Percentiles rank a stretch among this genome's conserved stretches.
These are phyloP conservation scores for Adiantum capillusveneris DNA, from an alignment of 75 land plant species.

Conservation along the genomic window DNA sequence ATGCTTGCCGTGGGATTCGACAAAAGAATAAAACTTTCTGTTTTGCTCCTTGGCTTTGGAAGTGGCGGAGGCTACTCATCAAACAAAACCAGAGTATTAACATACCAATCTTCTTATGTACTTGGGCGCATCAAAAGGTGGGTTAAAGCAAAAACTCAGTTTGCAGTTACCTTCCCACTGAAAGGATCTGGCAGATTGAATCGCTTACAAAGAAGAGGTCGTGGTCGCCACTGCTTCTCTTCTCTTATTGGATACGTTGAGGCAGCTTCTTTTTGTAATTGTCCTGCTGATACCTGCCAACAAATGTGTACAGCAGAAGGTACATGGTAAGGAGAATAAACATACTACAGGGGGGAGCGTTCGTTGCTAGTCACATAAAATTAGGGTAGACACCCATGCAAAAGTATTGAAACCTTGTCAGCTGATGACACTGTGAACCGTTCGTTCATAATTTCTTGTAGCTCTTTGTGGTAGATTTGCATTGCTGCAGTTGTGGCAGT, in stretches of 20 bases:
- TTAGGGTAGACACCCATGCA: too few relatives aligned
- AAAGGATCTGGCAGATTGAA: conserved; percentile 89
- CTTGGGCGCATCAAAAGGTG: too few relatives aligned
- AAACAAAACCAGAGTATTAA: conserved; percentile 4
- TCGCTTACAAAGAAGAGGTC: conserved; percentile 89
- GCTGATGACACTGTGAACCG: conserved; percentile 25
- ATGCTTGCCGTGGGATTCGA: conserved; percentile 30
- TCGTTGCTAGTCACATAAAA: too few relatives aligned
- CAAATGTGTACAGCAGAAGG: too few relatives aligned
- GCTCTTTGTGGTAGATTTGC: conserved; percentile 6
- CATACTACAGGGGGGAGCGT: too few relatives aligned
- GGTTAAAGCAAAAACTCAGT: too few relatives aligned
- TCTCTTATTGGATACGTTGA: conserved; percentile 54
- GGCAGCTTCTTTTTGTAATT: too few relatives aligned
- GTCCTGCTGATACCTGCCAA: too few relatives aligned
- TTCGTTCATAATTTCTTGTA: conserved; percentile 20
- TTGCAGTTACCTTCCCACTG: conserved; percentile 82
- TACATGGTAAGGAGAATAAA: too few relatives aligned
- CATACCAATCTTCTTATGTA: neutral
- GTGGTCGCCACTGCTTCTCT: conserved; percentile 90
- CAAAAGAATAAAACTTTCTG: conserved; percentile 63
- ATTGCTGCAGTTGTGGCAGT: neutral
- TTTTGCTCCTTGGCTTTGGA: conserved; percentile 66
- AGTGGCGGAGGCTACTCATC: conserved; percentile 61
- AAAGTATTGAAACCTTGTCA: conserved; percentile 3